Evolutionary conservation across 2,329 filamentous ascomycete genomes (phyloP), one percentile per base, ranked within the genome.

Genomic region (Botrytis hyacinthi): DNA sequence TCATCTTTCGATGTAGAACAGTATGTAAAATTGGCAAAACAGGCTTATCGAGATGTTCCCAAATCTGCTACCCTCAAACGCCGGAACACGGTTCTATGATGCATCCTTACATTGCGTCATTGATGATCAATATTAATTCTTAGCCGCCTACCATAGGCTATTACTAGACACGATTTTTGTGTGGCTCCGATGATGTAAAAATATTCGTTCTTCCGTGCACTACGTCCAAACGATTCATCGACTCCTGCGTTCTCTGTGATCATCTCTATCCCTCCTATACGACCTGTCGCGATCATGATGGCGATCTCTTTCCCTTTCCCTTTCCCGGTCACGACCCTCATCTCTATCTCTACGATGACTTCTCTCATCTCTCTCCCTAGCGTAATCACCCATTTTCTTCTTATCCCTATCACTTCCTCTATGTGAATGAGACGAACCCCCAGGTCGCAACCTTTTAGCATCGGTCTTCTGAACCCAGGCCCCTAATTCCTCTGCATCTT

Each of bases 381-480:
- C 82, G 74, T 84, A 81, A 59, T 83, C 83, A 29, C 80, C 78
- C 63, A 84, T 80, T 65, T 83, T 80, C 70, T 86, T 85, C 73
- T 87, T 63, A n/a, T 74, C 88, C 22, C 68, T 65, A 66, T 73
- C 48, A 8, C 72, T 70, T 9, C 72, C 72, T 57, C 48, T 48
- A 65, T 65, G 54, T 14, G 44, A 48, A 9, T 42, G 18, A 54
- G 80, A 82, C 18, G 57, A 69, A 78, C 76, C 83, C 70, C 73
- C 78, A 1, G 79, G 81, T 51, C 82, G 82, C 67, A 86, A 82
- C 75, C 86, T 87, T 46, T 84, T 85, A 73, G 85, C 85, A 78
- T 88, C 87, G 73, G 87, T 87, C 72, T 89, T 89, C 74, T 92
- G 93, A 20, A 94, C 92, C 93, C 93, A 97, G 1, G 89, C 91